These are phyloP conservation scores for Microcyclospora tardicrescens DNA, from an alignment of 2,329 filamentous ascomycete species.

Conservation along the genomic window DNA sequence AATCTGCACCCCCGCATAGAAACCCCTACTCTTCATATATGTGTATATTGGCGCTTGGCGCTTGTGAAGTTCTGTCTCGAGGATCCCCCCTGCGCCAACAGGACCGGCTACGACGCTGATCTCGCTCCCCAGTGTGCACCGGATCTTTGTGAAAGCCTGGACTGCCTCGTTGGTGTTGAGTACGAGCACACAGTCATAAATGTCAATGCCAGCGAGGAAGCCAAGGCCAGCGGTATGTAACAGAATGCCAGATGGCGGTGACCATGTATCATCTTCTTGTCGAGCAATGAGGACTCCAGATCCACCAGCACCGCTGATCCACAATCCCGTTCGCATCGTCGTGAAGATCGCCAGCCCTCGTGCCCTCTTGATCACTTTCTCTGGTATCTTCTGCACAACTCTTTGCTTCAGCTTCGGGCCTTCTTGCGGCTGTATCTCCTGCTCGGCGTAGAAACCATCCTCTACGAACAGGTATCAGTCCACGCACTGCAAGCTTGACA, in stretches of 20 bases:
- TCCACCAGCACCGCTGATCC: conserved; percentile 82
- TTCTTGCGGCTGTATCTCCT: conserved; percentile 33
- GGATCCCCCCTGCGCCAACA: conserved; percentile 58
- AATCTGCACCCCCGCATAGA: conserved; percentile 76
- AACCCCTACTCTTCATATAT: conserved; percentile 78
- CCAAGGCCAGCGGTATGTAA: conserved; percentile 80
- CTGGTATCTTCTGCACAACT: conserved; percentile 71
- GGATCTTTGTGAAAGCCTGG: conserved; percentile 67
- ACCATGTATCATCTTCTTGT: conserved; percentile 79
- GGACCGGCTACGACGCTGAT: conserved; percentile 66
- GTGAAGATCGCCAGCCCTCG: conserved; percentile 89
- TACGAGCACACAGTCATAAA: conserved; percentile 89
- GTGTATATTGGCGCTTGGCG: conserved; percentile 62
- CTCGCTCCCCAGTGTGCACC: conserved; percentile 70
- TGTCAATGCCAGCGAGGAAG: conserved; percentile 82
- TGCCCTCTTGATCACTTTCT: conserved; percentile 71
- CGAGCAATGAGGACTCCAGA: conserved; percentile 76
- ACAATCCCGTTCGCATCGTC: conserved; percentile 85
- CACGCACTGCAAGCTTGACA: neutral
- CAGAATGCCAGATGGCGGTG: conserved; percentile 78
- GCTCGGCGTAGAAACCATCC: conserved; percentile 56
- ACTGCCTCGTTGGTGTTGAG: conserved; percentile 79
- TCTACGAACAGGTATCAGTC: conserved; percentile 25
- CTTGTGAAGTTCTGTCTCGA: conserved; percentile 58
- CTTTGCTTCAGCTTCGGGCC: conserved; percentile 48